Evolutionary conservation across 108 stramenopile species (phyloP).

Genomic region (Epithemia pelagica): DNA sequence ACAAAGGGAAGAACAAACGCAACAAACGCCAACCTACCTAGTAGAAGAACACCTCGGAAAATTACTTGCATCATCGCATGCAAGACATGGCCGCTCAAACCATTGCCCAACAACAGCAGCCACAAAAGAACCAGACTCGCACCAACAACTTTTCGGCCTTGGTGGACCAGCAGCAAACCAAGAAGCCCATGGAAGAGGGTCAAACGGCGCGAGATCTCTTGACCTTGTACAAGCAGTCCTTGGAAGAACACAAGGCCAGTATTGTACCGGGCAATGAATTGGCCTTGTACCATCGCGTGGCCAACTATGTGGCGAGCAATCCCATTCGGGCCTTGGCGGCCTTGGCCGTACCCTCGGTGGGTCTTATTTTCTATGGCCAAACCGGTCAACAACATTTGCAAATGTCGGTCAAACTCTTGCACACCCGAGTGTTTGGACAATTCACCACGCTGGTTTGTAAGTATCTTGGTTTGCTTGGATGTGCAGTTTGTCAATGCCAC

Average conservation of each 20-base stretch:
- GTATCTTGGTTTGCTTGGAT: too few relatives aligned
- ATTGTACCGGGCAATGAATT: conserved; percentile 53
- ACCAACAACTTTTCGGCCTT: too few relatives aligned
- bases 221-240: conserved; percentile 42
- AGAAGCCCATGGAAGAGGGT: conserved; percentile 21
- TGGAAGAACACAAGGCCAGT: conserved; percentile 52
- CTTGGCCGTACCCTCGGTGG: conserved; percentile 62
- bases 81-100: too few relatives aligned
- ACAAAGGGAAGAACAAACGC: too few relatives aligned
- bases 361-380: conserved; percentile 60
- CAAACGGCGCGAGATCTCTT: too few relatives aligned
- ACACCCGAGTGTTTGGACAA: conserved; percentile 84
- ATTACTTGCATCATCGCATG: too few relatives aligned
- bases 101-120: too few relatives aligned
- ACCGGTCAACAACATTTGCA: conserved; percentile 58
- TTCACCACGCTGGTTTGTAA: conserved; percentile 65
- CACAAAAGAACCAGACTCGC: too few relatives aligned
- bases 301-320: conserved; percentile 71
- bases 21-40: too few relatives aligned
- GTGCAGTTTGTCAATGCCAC: too few relatives aligned
- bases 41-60: too few relatives aligned
- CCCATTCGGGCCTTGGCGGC: conserved; percentile 68
- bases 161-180: too few relatives aligned
- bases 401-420: conserved; percentile 60
- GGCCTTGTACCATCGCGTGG: conserved; percentile 39